Evolutionary conservation across 2,329 filamentous ascomycete species (phyloP), one percentile per base, ranked within the genome.

Genomic region (Ophiostoma montium): DNA sequence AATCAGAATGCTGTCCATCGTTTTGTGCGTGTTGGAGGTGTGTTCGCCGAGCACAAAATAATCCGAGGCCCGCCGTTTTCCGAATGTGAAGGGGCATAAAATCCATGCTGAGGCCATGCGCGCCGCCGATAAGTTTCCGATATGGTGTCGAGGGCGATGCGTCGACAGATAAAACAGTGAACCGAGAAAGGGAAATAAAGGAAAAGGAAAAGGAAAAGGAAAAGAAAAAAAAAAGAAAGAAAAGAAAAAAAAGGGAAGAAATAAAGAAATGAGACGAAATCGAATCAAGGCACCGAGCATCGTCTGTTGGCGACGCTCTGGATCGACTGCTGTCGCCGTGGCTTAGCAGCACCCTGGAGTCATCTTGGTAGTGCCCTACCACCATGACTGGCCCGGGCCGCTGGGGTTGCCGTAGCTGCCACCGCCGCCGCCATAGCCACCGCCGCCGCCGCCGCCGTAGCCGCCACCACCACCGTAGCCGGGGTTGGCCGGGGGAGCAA

Each of bases 301-400:
- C 15, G 39, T 16, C 23, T 15, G 16, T 15, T 15, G 31, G 31
- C 31, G 31, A 42, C 39, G 23, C 39, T 30, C n/a, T n/a, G n/a
- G n/a, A n/a, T n/a, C n/a, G n/a, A n/a, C n/a, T n/a, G n/a, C n/a
- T n/a, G n/a, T n/a, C n/a, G n/a, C n/a, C n/a, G n/a, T n/a, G n/a
- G n/a, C n/a, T n/a, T n/a, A n/a, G 51, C 43, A 50, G 41, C 47
- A 33, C 19, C 13, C n/a, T 42, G 45, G 12, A 21, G 30, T 54
- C n/a, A n/a, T n/a, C 44, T 9, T 19, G 13, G 39, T 21, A 11
- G 6, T 5, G 13, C 5, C 56, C 70, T 76, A 78, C 75, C 74
- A 86, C 82, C 83, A 86, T 54, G 72, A 80, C 62, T 79, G 78
- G 61, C 76, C 76, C 42, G 70, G 70, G 56, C 75, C 75, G 56